phyloP scores from a whole-genome alignment of 495 filamentous ascomycete species.

The Mycothermus thermophilus region DNA sequence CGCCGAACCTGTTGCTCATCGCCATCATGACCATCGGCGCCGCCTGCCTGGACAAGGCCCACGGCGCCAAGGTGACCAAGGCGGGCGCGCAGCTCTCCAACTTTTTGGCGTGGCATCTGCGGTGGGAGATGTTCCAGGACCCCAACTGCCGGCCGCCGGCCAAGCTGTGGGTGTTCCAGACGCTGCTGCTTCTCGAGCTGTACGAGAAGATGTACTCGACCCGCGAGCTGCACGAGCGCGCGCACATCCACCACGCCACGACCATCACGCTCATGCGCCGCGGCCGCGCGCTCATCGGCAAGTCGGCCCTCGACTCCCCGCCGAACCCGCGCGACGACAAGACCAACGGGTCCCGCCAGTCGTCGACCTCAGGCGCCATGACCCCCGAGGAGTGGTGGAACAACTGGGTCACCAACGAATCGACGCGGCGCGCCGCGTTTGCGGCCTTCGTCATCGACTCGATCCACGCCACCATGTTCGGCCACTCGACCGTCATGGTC shows the following conservation, averaged over 20 bases:
- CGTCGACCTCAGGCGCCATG: constrained; percentile 44
- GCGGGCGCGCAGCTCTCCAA: constrained; percentile 64
- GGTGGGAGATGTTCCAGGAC: constrained; percentile 89
- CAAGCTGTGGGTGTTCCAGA: constrained; percentile 96
- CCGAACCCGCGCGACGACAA: constrained; percentile 61
- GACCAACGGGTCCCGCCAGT: constrained; percentile 43
- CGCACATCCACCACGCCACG: constrained; percentile 93
- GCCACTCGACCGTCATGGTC: constrained; percentile 93
- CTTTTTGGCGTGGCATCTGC: constrained; percentile 80
- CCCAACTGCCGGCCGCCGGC: constrained; percentile 84
- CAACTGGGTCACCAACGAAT: constrained; percentile 90
- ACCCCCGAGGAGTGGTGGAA: constrained; percentile 88
- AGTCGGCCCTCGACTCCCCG: constrained; percentile 74
- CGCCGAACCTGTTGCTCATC: constrained; percentile 72
- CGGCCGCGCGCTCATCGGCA: constrained; percentile 83
- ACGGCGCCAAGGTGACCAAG: constrained; percentile 58
- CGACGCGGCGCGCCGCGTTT: constrained; percentile 81
- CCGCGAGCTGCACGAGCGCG: constrained; percentile 79
- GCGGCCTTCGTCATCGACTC: constrained; percentile 93
- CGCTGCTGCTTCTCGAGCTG: constrained; percentile 74
- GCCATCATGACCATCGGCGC: constrained; percentile 93
- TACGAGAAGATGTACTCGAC: constrained; percentile 98
- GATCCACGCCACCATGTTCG: constrained; percentile 96
- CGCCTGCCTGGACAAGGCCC: constrained; percentile 68
- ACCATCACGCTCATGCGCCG: constrained; percentile 91